phyloP scores from a whole-genome alignment of 2,329 filamentous ascomycete species.

The Fusarium pseudograminearum region DNA sequence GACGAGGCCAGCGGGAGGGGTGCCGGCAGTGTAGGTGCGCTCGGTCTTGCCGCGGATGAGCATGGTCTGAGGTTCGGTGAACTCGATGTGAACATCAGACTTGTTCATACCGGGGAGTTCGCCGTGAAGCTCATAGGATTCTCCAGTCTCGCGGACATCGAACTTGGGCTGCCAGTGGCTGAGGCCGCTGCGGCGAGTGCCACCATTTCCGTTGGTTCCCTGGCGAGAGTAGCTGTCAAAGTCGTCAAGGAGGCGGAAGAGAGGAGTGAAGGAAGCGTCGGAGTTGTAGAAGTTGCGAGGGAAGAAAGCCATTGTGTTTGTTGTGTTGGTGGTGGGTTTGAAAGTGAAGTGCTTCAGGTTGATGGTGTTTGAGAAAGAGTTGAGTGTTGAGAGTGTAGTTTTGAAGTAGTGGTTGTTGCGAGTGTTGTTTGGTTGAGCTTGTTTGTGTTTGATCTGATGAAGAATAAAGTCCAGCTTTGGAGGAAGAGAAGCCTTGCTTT shows the following conservation, averaged over 20 bases:
- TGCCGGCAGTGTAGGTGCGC: constrained; percentile 69
- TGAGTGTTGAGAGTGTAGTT: constrained; percentile 42
- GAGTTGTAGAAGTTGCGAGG: constrained; percentile 63
- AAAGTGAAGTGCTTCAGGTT: constrained; percentile 45
- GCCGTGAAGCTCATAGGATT: constrained; percentile 80
- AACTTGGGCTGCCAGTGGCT: constrained; percentile 80
- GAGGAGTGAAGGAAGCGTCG: constrained; percentile 66
- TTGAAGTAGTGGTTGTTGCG: constrained; percentile 6
- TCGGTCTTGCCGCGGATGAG: constrained; percentile 77
- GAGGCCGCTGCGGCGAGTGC: constrained; percentile 48
- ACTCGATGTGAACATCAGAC: constrained; percentile 81
- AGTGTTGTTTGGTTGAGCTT: constrained; percentile 39
- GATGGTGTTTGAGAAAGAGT: constrained; percentile 42
- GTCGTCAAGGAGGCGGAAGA: constrained; percentile 74
- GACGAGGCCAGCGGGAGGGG: constrained; percentile 60
- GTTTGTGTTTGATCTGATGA: constrained; percentile 48
- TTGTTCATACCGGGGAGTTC: constrained; percentile 82
- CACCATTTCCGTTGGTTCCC: constrained; percentile 32
- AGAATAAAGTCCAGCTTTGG: constrained; percentile 26
- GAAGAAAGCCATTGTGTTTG: constrained; percentile 70
- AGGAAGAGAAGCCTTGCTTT: constrained; percentile 45
- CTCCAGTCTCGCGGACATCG: constrained; percentile 77
- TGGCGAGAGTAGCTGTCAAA: constrained; percentile 68
- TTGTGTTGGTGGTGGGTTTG: constrained; percentile 42
- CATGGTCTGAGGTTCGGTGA: constrained; percentile 80